phyloP scores from a whole-genome alignment of 2,329 filamentous ascomycete species.

The Fusarium anguioides region DNA sequence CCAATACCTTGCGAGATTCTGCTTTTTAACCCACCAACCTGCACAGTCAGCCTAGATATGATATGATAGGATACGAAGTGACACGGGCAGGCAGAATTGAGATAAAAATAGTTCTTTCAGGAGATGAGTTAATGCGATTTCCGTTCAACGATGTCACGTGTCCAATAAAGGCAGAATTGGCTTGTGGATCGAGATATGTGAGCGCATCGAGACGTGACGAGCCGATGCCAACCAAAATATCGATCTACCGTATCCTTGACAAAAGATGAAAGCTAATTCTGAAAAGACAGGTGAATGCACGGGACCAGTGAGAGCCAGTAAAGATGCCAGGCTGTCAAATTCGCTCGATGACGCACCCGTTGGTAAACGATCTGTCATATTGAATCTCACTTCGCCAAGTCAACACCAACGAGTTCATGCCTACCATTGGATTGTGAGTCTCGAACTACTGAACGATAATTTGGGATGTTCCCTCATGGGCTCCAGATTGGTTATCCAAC shows the following conservation, averaged over 20 bases:
- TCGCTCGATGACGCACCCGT: background rate
- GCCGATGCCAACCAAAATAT: conserved; percentile 14
- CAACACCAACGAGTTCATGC: too few species aligned
- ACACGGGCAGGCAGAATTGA: background rate
- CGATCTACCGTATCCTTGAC: conserved; percentile 1
- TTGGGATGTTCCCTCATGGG: too few species aligned
- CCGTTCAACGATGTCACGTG: background rate
- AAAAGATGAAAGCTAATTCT: background rate
- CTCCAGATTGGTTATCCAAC: too few species aligned
- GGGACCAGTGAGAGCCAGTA: background rate
- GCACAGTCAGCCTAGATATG: too few species aligned
- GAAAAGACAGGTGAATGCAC: too few species aligned
- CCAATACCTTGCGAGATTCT: rapidly evolving
- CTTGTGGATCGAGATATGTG: background rate
- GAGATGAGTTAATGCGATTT: background rate
- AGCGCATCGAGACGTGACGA: background rate
- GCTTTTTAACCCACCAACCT: background rate
- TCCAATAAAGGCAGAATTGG: background rate
- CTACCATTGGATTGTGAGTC: too few species aligned
- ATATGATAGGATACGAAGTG: too few species aligned
- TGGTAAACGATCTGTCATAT: too few species aligned
- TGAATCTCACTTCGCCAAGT: too few species aligned
- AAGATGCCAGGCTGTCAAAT: background rate
- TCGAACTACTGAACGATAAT: too few species aligned
- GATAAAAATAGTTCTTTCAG: background rate